These are phyloP conservation scores for Cyclocybe cylindracea DNA, from an alignment of 768 basidiomycete genomes.

Conservation along the genomic window DNA sequence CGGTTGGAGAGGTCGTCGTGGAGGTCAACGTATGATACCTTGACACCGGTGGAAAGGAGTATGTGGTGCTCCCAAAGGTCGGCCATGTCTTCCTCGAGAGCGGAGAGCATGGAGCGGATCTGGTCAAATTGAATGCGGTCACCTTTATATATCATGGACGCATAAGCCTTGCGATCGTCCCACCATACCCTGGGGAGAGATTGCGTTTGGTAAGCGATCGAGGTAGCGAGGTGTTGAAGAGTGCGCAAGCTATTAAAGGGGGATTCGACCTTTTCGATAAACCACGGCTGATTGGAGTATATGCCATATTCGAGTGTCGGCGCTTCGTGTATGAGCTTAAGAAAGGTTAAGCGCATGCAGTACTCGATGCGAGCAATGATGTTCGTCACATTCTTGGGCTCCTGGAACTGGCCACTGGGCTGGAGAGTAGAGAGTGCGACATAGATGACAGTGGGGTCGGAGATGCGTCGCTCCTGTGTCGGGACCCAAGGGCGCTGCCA, in stretches of 20 bases:
- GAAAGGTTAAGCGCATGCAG: neutral
- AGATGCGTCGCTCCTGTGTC: neutral
- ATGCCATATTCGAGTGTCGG: neutral
- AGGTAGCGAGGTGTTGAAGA: conserved; percentile 18
- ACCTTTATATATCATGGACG: conserved; percentile 16
- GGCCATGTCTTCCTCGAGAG: conserved; percentile 8
- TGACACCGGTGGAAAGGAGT: conserved; percentile 4
- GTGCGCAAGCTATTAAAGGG: conserved; percentile 17
- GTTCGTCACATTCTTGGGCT: conserved; percentile 4
- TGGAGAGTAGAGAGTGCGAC: neutral
- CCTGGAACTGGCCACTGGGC: neutral
- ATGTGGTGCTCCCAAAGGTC: conserved; percentile 21
- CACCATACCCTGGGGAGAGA: conserved; percentile 17
- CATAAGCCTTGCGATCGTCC: conserved; percentile 13
- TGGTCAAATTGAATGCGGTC: conserved; percentile 8
- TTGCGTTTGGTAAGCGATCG: conserved; percentile 11
- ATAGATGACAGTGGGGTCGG: neutral
- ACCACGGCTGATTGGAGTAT: neutral
- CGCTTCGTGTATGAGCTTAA: neutral
- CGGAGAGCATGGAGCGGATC: conserved; percentile 6
- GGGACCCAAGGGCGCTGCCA: neutral
- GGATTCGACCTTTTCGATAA: conserved; percentile 12
- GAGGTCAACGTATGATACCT: conserved; percentile 8
- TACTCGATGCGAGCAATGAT: neutral
- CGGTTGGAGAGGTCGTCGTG: conserved; percentile 16